phyloP scores from a whole-genome alignment of 202 grass and related monocot genomes.

The Zizania palustris region DNA sequence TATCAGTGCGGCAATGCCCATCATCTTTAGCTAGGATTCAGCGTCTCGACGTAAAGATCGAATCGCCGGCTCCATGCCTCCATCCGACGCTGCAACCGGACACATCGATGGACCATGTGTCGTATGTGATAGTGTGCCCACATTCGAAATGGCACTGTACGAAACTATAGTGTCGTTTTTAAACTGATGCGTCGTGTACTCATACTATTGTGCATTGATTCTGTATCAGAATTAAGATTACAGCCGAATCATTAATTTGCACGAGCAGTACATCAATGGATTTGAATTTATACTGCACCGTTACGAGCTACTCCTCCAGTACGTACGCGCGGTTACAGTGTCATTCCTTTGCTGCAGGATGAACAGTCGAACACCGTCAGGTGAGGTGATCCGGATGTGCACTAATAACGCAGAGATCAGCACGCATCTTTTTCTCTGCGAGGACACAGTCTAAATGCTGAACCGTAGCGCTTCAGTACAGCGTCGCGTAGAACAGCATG shows the following conservation, averaged over 20 bases:
- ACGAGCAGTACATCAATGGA: background rate
- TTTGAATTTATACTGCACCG: conserved; percentile 16
- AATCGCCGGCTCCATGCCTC: background rate
- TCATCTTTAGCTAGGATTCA: conserved; percentile 16
- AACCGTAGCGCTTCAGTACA: background rate
- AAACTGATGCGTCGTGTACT: no score
- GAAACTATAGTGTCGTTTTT: no score
- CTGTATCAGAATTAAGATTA: background rate
- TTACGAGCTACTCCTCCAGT: background rate
- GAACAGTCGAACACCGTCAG: background rate
- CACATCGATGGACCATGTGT: background rate
- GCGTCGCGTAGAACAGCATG: background rate
- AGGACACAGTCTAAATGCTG: background rate
- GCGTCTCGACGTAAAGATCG: background rate
- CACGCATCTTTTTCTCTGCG: background rate
- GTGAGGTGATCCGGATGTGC: background rate
- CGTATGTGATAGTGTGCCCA: background rate
- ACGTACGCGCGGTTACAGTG: no score
- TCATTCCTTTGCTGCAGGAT: background rate
- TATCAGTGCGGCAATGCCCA: background rate
- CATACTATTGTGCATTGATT: no score
- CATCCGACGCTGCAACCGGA: background rate
- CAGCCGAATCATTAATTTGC: background rate
- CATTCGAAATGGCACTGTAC: conserved; percentile 14
- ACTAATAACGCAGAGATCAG: background rate